These are phyloP conservation scores for Suillus sp. DNA, from an alignment of 768 basidiomycete species.

Conservation along the genomic window DNA sequence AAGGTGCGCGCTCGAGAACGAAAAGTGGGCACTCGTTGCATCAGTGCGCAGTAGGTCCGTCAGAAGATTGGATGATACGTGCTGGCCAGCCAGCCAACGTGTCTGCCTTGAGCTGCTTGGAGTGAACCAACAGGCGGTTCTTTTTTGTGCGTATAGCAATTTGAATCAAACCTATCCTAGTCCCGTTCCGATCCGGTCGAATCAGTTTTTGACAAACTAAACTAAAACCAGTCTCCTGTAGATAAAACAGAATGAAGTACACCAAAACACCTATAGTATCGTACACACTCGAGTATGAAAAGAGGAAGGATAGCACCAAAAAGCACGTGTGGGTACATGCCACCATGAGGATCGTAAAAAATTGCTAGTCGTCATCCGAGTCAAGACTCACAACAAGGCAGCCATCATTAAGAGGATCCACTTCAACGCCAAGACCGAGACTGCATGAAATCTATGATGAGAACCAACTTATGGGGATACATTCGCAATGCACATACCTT, in stretches of 20 bases:
- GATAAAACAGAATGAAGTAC: not conserved
- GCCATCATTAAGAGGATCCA: conserved; percentile 78
- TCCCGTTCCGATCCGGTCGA: not conserved
- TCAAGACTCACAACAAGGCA: conserved; percentile 66
- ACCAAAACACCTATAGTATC: not conserved
- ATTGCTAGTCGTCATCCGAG: not conserved
- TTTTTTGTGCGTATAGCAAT: not conserved
- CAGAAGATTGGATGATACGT: not conserved
- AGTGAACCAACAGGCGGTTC: not conserved
- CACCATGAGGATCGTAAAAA: not conserved
- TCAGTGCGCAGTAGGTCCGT: not conserved
- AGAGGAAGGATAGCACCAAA: not conserved
- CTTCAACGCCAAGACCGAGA: conserved; percentile 58
- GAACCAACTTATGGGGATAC: not conserved
- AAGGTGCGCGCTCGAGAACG: not conserved
- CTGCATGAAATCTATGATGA: conserved; percentile 36
- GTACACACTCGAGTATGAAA: not conserved
- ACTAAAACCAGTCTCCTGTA: not conserved
- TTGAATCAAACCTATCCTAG: too few species aligned
- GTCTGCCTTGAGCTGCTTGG: not conserved
- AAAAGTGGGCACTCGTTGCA: not conserved
- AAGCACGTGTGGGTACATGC: not conserved
- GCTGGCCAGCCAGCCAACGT: not conserved
- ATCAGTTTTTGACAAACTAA: not conserved
- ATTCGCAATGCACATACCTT: conserved; percentile 46